Percentiles rank a stretch among this genome's conserved stretches.
Evolutionary conservation across 177 flowering plant genomes (phyloP).

Genomic region (Vitis hybrid): DNA sequence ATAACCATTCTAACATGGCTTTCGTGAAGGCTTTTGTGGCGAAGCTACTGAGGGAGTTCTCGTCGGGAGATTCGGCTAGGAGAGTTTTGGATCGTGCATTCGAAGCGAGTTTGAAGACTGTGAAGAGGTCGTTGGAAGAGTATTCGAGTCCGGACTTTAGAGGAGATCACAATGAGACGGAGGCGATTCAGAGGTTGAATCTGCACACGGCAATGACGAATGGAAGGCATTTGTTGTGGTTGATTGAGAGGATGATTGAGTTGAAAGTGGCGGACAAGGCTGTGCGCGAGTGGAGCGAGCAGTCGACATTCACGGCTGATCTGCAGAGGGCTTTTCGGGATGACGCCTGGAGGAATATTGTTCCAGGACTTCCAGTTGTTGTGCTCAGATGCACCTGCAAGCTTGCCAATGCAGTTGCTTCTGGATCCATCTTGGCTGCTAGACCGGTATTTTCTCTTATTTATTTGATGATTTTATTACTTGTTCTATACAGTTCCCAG

Average conservation of each 20-base stretch:
- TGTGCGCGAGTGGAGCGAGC: constrained; percentile 81
- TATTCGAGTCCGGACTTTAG: constrained; percentile 88
- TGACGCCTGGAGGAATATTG: constrained; percentile 82
- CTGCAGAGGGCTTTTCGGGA: constrained; percentile 86
- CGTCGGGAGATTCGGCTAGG: constrained; percentile 64
- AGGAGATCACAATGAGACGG: constrained; percentile 82
- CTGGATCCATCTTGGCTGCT: constrained; percentile 71
- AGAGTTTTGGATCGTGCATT: constrained; percentile 73
- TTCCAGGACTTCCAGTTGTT: constrained; percentile 73
- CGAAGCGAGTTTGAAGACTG: constrained; percentile 52
- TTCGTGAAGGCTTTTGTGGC: constrained; percentile 82
- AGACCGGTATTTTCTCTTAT: constrained; percentile 52
- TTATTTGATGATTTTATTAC: neutral
- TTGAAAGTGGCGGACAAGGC: constrained; percentile 81
- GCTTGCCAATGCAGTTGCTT: constrained; percentile 73
- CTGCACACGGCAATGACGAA: constrained; percentile 73
- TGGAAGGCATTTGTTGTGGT: constrained; percentile 81
- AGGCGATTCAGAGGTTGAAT: constrained; percentile 87
- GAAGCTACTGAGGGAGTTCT: constrained; percentile 71
- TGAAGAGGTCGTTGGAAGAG: constrained; percentile 83
- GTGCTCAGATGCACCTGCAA: constrained; percentile 68
- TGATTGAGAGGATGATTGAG: constrained; percentile 96
- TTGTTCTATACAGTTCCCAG: too few species aligned
- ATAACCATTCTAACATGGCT: constrained; percentile 64
- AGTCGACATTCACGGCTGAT: constrained; percentile 61